Conservation (phyloP, 371 early-diverging fungal genomes). For the Mucor saturninus region DNA sequence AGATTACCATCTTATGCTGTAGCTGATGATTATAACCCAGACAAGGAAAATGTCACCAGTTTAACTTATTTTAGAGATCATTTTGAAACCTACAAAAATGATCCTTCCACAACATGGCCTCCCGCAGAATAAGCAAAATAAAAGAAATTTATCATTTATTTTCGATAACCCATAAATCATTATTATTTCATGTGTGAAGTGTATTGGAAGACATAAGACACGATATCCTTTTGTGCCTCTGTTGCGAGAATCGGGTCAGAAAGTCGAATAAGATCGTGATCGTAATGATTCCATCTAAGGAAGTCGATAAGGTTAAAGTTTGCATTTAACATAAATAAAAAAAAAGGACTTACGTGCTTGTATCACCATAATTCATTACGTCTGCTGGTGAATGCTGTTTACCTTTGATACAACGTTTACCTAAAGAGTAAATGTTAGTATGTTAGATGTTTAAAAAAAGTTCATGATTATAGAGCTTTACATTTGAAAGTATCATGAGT, state of each 20-base stretch:
- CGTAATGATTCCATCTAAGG: constrained; percentile 90
- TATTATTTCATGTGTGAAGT: constrained; percentile 69
- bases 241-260: constrained; percentile 78
- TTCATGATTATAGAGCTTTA: constrained; percentile 21
- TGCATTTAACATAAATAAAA: not conserved
- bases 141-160: not conserved
- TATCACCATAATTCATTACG: constrained; percentile 75
- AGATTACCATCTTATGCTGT: constrained; percentile 22
- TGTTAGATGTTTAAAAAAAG: not conserved
- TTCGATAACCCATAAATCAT: not conserved
- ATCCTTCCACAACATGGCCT: constrained; percentile 29
- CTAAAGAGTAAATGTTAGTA: not conserved
- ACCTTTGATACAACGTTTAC: constrained; percentile 78
- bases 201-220: constrained; percentile 93
- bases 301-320: not conserved
- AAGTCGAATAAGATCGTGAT: constrained; percentile 69
- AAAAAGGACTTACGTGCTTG: constrained; percentile 53
- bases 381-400: constrained; percentile 77
- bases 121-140: constrained; percentile 6
- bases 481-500: constrained; percentile 98
- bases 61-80: constrained; percentile 33
- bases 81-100: constrained; percentile 32
- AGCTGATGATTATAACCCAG: constrained; percentile 29
- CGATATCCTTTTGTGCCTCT: constrained; percentile 71
- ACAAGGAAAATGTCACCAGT: constrained; percentile 18